Evolutionary conservation across 768 basidiomycete species (phyloP), one percentile per base, ranked within the genome.

Genomic region (Suillus paluster): DNA sequence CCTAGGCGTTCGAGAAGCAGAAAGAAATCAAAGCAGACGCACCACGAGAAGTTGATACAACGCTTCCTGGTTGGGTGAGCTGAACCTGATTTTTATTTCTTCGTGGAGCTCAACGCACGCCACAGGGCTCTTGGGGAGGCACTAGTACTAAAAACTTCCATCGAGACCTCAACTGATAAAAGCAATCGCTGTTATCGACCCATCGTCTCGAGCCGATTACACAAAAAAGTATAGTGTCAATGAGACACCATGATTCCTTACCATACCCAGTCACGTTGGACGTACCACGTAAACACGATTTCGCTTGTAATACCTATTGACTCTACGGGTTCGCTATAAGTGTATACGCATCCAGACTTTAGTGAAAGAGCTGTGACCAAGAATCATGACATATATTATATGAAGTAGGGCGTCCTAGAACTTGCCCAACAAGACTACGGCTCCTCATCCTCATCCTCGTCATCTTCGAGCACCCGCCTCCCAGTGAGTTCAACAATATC

Each of bases 41-140:
- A 1, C 96, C 97, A 0, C 82, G 80, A 44, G 89, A 92, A 64
- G 84, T 95, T 30, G 95, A 99, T 71, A 92, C 88, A 3, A 94
- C 95, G 3, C 84, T 99, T 30, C 89, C 95, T 45, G 97, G 97
- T 36, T 99, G 97, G 97, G 95, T 96, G 73, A 33, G 52, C 45
- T 45, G 44, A 25, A 21, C 54, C 7, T 49, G n/a, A 60, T 17
- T 44, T 25, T 14, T 50, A 19, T 59, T 45, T 21, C 15, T 60
- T n/a, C n/a, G n/a, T n/a, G n/a, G 45, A 12, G 23, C 41, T 61
- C 25, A 39, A 45, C 44, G 25, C 23, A 15, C 46, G 57, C 57
- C 59, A 39, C 67, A 97, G 94, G 97, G 97, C 45, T 81, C 94
- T 21, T 98, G 97, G 97, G 92, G 90, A 19, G 97, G 97, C 36